Percentiles rank a stretch among this genome's conserved stretches.
Conservation (phyloP, 305 asterid genomes). For the Solanum aculeatissimum region DNA sequence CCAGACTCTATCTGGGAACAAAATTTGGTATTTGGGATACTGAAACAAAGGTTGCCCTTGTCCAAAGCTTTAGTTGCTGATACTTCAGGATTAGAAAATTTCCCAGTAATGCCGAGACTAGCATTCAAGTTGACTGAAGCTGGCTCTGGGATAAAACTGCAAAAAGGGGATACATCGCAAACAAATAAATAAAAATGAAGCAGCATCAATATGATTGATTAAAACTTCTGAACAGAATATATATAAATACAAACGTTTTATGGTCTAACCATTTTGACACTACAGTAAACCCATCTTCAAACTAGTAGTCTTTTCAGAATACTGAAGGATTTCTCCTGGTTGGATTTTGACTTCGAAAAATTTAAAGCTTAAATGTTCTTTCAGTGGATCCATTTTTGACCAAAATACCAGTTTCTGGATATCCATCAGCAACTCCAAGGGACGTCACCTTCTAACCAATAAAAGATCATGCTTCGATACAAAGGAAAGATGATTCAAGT, state of each 20-base stretch:
- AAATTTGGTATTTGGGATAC: constrained; percentile 36
- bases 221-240: not conserved
- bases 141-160: constrained; percentile 63
- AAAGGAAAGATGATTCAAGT: not conserved
- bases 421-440: not conserved
- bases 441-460: not conserved
- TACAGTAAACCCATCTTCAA: not conserved
- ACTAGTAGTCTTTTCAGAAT: not conserved
- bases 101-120: constrained; percentile 32
- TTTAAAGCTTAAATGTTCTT: not conserved
- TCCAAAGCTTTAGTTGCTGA: constrained; percentile 14
- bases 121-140: constrained; percentile 60
- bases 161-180: not conserved
- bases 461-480: not conserved
- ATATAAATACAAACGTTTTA: not conserved
- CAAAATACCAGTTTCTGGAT: not conserved
- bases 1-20: constrained; percentile 42
- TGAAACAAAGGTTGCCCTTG: constrained; percentile 24
- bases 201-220: not conserved
- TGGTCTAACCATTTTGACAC: not conserved
- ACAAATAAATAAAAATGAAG: not conserved
- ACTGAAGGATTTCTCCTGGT: not conserved
- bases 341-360: not conserved
- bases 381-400: not conserved
- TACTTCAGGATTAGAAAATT: constrained; percentile 18